Conservation (phyloP, 495 filamentous ascomycete species). For the Immersiella caudata region DNA sequence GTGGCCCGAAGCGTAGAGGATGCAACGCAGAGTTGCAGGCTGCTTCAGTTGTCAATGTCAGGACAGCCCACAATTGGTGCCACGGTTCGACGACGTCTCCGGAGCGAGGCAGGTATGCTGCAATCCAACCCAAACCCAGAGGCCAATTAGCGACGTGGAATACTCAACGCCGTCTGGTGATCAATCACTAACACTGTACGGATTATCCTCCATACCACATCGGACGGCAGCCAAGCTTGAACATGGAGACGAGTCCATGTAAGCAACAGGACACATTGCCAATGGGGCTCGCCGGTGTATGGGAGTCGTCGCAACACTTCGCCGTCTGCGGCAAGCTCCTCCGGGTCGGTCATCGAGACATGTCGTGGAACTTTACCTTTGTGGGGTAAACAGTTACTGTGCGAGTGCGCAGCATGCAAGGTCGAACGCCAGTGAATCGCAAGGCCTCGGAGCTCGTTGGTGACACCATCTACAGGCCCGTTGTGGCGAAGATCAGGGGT, state of each 20-base stretch:
- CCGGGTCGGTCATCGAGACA: background rate
- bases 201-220: background rate
- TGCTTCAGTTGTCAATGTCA: background rate
- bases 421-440: background rate
- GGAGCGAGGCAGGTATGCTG: background rate
- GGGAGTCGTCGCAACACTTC: background rate
- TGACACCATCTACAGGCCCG: conserved; percentile 13
- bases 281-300: background rate
- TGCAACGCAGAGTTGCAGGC: conserved; percentile 14
- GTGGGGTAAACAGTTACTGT: conserved; percentile 9
- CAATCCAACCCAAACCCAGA: conserved; percentile 13
- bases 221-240: background rate
- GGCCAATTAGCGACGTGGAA: conserved; percentile 15
- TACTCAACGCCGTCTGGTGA: conserved; percentile 4
- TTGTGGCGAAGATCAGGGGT: conserved; percentile 16
- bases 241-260: too few species aligned
- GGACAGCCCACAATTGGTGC: conserved; percentile 1
- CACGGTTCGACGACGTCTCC: background rate
- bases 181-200: too few species aligned
- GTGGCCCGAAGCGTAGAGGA: conserved; percentile 4
- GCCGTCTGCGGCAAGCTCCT: background rate
- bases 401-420: background rate
- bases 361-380: background rate
- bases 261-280: too few species aligned
- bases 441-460: background rate